Conservation (phyloP, 768 basidiomycete genomes). For the Kwoniella pini region DNA sequence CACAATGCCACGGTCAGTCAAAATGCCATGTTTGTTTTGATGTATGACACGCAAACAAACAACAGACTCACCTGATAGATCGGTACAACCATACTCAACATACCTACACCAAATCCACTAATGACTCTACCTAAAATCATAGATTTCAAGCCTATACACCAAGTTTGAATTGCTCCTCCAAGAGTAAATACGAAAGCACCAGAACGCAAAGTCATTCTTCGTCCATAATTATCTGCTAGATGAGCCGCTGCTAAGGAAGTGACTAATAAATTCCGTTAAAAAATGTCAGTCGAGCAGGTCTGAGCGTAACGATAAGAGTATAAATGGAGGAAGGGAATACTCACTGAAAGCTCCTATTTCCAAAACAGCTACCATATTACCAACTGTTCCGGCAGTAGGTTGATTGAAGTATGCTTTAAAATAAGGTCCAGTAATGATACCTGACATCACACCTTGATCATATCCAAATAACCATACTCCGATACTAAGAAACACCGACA, state of each 20-base stretch:
- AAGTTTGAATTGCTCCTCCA: conserved; percentile 80
- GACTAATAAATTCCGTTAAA: conserved; percentile 57
- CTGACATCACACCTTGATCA: conserved; percentile 54
- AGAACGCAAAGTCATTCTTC: conserved; percentile 76
- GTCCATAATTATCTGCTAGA: conserved; percentile 82
- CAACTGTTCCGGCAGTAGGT: conserved; percentile 71
- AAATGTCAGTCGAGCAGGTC: not conserved
- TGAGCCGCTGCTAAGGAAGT: conserved; percentile 85
- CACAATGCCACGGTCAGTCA: too few species aligned
- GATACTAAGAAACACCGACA: conserved; percentile 50
- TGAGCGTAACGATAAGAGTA: not conserved
- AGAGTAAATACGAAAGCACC: conserved; percentile 82
- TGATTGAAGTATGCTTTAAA: conserved; percentile 60
- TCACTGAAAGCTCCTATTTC: conserved; percentile 87
- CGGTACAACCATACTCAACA: conserved; percentile 68
- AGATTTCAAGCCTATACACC: conserved; percentile 71
- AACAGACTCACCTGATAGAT: conserved; percentile 39
- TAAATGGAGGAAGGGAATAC: conserved; percentile 28
- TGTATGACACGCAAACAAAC: too few species aligned
- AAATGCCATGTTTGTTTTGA: too few species aligned
- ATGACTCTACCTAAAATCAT: conserved; percentile 84
- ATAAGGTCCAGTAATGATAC: conserved; percentile 69
- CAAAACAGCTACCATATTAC: conserved; percentile 94
- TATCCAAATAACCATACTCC: conserved; percentile 55
- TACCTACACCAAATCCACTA: conserved; percentile 85